phyloP scores from a whole-genome alignment of 352 stramenopile species.

The Phytopythium delawarense region DNA sequence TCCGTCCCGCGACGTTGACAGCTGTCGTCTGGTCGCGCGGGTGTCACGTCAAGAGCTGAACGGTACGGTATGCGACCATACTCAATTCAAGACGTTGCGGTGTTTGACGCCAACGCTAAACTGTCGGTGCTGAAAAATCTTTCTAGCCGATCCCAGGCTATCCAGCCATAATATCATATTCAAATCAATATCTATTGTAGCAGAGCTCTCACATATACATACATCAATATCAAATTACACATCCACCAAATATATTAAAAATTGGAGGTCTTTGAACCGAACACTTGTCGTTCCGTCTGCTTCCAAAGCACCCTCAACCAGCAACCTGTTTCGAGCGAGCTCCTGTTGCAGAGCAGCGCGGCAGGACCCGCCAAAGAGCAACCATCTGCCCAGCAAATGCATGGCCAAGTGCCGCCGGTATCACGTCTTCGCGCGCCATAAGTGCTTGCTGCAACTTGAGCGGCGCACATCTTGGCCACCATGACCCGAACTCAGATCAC shows the following conservation, averaged over 20 bases:
- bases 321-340: conserved; percentile 1
- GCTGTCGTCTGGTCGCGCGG: conserved; percentile 2
- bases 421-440: not conserved
- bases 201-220: too few species aligned
- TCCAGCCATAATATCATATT: too few species aligned
- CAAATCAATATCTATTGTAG: too few species aligned
- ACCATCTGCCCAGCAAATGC: not conserved
- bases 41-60: not conserved
- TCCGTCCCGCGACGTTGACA: not conserved
- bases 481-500: not conserved
- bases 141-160: not conserved
- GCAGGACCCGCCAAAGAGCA: not conserved
- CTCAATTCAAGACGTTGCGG: not conserved
- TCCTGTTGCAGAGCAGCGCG: not conserved
- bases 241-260: not conserved
- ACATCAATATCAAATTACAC: not conserved
- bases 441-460: not conserved
- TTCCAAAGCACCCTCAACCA: not conserved
- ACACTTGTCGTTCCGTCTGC: not conserved
- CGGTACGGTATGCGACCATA: not conserved
- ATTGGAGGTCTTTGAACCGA: not conserved
- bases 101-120: conserved; percentile 1
- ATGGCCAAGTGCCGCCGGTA: conserved; percentile 1
- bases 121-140: not conserved
- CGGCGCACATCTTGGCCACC: conserved; percentile 2